Conservation (phyloP, 2,329 filamentous ascomycete genomes). For the Trichophyton benhamiae region DNA sequence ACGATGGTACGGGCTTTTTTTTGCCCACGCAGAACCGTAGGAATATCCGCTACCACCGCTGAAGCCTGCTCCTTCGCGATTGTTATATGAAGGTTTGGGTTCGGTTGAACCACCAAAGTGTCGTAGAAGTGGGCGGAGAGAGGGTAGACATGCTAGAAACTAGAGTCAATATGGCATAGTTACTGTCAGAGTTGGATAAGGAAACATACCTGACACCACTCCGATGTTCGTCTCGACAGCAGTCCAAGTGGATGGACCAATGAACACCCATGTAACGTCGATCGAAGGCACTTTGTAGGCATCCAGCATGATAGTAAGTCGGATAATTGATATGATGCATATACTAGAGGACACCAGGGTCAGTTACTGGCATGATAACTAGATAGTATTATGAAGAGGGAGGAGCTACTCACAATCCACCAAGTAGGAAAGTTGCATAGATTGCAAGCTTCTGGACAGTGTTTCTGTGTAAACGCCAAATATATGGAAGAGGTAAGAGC, state of each 20-base stretch:
- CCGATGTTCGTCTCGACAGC: constrained; percentile 5
- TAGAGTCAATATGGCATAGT: background rate
- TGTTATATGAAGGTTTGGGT: background rate
- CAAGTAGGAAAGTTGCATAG: constrained; percentile 13
- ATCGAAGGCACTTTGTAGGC: constrained; percentile 1
- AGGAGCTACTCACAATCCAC: constrained; percentile 18
- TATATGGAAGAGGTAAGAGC: constrained; percentile 17
- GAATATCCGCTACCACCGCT: background rate
- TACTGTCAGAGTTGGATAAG: background rate
- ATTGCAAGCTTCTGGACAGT: constrained; percentile 14
- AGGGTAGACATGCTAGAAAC: background rate
- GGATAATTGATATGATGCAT: constrained; percentile 3
- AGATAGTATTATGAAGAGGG: background rate
- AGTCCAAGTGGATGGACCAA: constrained; percentile 2
- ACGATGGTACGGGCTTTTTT: background rate
- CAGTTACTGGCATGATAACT: background rate
- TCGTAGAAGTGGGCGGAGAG: background rate
- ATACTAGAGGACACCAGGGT: background rate
- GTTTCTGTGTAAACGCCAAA: constrained; percentile 19
- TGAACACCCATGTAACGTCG: constrained; percentile 5
- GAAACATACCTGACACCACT: background rate
- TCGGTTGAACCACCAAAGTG: background rate
- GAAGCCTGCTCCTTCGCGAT: background rate
- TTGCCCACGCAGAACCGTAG: constrained; percentile 17
- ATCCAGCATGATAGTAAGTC: background rate